phyloP scores from a whole-genome alignment of 768 basidiomycete species.

The Boletus pseudopeckii region DNA sequence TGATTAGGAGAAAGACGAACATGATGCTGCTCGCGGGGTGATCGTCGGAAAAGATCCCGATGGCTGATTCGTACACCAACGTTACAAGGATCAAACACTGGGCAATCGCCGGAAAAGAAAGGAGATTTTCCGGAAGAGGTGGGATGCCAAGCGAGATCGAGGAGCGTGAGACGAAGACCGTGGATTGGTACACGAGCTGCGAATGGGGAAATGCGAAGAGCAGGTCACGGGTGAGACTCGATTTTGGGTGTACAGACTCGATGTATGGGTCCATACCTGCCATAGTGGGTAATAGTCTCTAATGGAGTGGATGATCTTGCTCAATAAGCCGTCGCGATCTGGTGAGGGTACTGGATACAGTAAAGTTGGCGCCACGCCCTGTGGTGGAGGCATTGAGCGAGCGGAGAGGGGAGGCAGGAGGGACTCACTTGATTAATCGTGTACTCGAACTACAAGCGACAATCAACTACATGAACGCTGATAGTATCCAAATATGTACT shows the following conservation, averaged over 20 bases:
- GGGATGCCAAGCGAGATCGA: conserved; percentile 84
- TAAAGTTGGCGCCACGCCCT: conserved; percentile 89
- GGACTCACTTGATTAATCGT: conserved; percentile 78
- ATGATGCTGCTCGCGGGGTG: conserved; percentile 47
- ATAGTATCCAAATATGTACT: conserved; percentile 23
- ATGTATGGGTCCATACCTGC: conserved; percentile 54
- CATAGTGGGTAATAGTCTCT: conserved; percentile 95
- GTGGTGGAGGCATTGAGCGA: not conserved
- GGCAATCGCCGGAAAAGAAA: conserved; percentile 72
- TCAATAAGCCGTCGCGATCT: conserved; percentile 57
- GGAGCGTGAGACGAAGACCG: conserved; percentile 91
- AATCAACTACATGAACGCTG: not conserved
- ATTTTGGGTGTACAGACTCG: not conserved
- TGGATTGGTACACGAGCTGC: conserved; percentile 82
- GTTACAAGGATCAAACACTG: conserved; percentile 64
- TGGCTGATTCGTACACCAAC: conserved; percentile 63
- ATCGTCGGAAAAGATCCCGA: conserved; percentile 57
- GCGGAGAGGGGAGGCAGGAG: not conserved
- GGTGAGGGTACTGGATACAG: conserved; percentile 78
- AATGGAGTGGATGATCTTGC: conserved; percentile 75
- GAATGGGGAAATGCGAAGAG: not conserved
- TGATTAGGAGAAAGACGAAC: conserved; percentile 73
- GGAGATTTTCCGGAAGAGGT: conserved; percentile 62
- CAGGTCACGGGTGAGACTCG: not conserved
- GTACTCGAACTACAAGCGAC: conserved; percentile 71